Conservation (phyloP, 371 early-diverging fungal genomes). For the Catenaria anguillulae region DNA sequence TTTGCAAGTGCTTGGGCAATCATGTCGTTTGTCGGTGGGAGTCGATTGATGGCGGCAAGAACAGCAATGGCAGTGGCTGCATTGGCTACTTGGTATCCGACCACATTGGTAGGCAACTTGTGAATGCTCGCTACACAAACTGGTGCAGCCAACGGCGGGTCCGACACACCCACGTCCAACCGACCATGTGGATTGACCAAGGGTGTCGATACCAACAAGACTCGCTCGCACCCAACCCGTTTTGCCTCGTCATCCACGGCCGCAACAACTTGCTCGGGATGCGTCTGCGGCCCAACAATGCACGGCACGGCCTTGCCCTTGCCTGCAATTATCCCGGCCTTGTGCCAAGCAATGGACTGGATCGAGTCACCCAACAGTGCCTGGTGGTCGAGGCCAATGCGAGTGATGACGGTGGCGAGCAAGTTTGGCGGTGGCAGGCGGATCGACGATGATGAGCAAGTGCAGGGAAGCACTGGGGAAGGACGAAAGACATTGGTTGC, state of each 20-base stretch:
- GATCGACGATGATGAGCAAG: slow-evolving; percentile 1
- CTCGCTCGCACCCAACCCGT: neutral
- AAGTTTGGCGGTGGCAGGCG: slow-evolving; percentile 19
- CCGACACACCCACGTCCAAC: too few species aligned
- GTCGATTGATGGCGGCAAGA: neutral
- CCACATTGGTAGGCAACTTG: too few species aligned
- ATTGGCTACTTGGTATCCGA: neutral
- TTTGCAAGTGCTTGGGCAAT: neutral
- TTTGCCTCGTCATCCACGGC: neutral
- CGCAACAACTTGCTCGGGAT: too few species aligned
- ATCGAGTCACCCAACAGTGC: slow-evolving; percentile 51
- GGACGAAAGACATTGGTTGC: slow-evolving; percentile 63
- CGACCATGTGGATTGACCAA: too few species aligned
- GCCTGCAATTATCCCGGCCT: slow-evolving; percentile 61
- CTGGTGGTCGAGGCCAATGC: slow-evolving; percentile 59
- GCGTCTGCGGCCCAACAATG: too few species aligned
- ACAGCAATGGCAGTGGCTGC: neutral
- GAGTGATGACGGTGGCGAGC: slow-evolving; percentile 36
- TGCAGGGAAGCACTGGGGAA: too few species aligned
- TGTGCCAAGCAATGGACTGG: slow-evolving; percentile 50
- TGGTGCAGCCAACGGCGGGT: neutral
- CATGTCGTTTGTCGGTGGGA: too few species aligned
- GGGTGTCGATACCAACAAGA: too few species aligned
- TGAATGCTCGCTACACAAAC: too few species aligned
- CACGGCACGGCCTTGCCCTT: too few species aligned